Percentiles rank a stretch among this genome's conserved stretches.
phyloP scores from a whole-genome alignment of 441 rosid genomes.

The Cnidoscolus chayamansa region DNA sequence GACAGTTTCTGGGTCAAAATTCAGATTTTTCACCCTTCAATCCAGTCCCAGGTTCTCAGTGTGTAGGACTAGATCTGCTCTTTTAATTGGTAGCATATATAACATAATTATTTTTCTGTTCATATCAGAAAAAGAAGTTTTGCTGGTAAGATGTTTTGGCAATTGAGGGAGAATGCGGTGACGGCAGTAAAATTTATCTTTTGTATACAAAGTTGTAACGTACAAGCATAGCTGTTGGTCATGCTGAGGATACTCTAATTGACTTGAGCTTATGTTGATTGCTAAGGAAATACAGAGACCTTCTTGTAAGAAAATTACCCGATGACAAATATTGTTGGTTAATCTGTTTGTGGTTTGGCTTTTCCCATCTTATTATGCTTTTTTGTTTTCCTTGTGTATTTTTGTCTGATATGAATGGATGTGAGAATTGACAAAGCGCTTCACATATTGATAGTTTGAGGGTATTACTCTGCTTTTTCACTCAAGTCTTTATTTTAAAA shows the following conservation, averaged over 20 bases:
- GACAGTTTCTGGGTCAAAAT: too few relatives aligned
- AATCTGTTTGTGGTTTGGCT: conserved; percentile 9
- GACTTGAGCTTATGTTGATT: conserved; percentile 14
- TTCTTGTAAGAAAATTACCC: not conserved
- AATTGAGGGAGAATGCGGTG: conserved; percentile 12
- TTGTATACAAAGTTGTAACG: conserved; percentile 9
- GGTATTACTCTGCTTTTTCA: too few relatives aligned
- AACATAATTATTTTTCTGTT: conserved; percentile 9
- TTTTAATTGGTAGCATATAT: not conserved
- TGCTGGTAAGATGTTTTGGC: conserved; percentile 48
- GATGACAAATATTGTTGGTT: not conserved
- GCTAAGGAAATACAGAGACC: not conserved
- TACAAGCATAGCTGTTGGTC: not conserved
- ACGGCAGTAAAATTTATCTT: not conserved
- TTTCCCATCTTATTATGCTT: not conserved
- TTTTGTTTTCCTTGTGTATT: not conserved
- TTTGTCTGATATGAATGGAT: not conserved
- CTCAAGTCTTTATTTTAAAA: too few relatives aligned
- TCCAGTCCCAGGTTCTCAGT: too few relatives aligned
- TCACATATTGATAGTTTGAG: not conserved
- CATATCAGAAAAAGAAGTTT: conserved; percentile 54
- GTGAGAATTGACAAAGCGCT: not conserved
- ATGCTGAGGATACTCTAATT: conserved; percentile 15
- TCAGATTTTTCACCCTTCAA: too few relatives aligned
- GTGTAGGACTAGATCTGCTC: too few relatives aligned